Evolutionary conservation across 108 stramenopile genomes (phyloP), one percentile per base, ranked within the genome.

Genomic region (Cyclotella kingstonii): DNA sequence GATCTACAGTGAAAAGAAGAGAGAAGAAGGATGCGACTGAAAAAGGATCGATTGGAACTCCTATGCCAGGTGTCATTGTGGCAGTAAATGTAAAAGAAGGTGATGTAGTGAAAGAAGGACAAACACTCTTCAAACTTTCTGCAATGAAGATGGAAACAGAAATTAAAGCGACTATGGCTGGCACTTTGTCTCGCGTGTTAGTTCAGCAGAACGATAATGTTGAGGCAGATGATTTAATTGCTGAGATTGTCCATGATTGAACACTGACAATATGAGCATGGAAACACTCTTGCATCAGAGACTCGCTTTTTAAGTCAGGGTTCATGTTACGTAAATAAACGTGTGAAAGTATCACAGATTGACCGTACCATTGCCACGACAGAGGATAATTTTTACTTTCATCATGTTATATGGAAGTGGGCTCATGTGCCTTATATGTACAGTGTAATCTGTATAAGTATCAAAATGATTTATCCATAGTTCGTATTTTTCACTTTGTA

Each of bases 71-170:
- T 38, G 82, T 83, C 2, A 81, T 89, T 10, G 80, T 90, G 1
- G 78, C 77, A 9, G 66, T 80, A 3, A 73, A 63, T 48, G 81
- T 84, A 11, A 39, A 75, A 38, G 49, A 43, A 1, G 89, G 89
- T 2, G 81, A 87, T 17, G 36, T 39, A 29, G 89, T 91, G 5
- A 49, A 75, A 34, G 60, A 63, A 29, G 87, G 90, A 5, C 62
- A 89, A 22, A 68, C 78, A 4, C 57, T 91, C n/a, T 73, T 84
- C 35, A 82, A 85, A 21, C 72, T 91, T n/a, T 73, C 61, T 1
- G 90, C 89, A 18, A 89, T 91, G 87, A 91, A 91, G 73, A 91
- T 91, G 89, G 89, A 91, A 73, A 87, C 89, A 11, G 77, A 68
- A 15, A 78, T 87, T 17, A 65, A 76, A 42, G 75, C 84, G 0